These are phyloP conservation scores for Dactylorhiza incarnata DNA, from an alignment of 106 monocot species.

Conservation along the genomic window DNA sequence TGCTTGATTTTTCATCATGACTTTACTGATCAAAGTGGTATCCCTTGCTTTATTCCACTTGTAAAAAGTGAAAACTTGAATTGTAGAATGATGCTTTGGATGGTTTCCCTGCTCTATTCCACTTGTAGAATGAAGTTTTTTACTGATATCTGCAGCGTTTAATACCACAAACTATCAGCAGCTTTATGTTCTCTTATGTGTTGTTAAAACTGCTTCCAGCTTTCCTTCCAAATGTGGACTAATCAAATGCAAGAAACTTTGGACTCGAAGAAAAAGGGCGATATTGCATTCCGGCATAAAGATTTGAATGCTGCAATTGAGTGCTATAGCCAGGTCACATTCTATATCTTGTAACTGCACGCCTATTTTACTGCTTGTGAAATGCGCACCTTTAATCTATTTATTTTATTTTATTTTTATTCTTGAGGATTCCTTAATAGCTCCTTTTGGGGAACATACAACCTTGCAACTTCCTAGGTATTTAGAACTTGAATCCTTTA, in stretches of 20 bases:
- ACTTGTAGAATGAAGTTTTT: background rate
- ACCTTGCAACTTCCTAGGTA: background rate
- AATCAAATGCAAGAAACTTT: slow-evolving; percentile 99
- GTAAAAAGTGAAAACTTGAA: background rate
- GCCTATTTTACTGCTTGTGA: background rate
- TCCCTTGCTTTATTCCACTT: background rate
- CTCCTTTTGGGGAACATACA: background rate
- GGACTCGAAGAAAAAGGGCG: slow-evolving; percentile 96
- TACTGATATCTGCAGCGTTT: background rate
- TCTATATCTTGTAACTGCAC: background rate
- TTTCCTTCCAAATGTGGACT: slow-evolving; percentile 99
- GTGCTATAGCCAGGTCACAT: slow-evolving; percentile 69
- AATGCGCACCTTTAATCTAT: background rate
- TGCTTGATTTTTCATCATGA: too few relatives aligned
- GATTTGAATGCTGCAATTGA: slow-evolving; percentile 81
- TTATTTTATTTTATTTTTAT: background rate
- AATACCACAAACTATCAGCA: background rate
- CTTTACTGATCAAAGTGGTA: background rate
- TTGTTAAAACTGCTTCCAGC: slow-evolving; percentile 30
- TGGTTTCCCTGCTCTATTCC: background rate
- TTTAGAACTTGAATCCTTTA: background rate
- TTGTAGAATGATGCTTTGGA: background rate
- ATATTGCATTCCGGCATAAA: slow-evolving; percentile 81
- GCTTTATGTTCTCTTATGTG: slow-evolving; percentile 1
- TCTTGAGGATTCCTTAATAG: background rate